Evolutionary conservation across 73 alveolate species (phyloP).

Genomic region (Uronychia setigera): DNA sequence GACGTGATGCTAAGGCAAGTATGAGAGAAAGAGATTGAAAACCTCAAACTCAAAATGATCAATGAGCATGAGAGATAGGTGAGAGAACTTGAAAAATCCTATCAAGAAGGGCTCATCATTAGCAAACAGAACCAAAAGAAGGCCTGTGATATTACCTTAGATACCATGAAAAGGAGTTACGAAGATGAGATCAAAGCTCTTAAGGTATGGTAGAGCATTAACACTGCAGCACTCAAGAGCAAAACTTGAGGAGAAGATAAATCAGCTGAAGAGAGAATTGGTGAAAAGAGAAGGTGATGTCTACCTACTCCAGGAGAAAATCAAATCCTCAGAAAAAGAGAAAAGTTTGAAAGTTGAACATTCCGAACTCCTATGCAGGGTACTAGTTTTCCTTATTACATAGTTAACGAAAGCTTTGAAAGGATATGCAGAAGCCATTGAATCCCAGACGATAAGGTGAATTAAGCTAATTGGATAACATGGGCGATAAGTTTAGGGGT

Average conservation of each 20-base stretch:
- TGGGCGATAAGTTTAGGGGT: no score
- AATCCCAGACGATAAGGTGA: no score
- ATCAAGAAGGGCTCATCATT: slow-evolving; percentile 18
- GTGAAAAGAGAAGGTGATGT: slow-evolving; percentile 56
- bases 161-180: slow-evolving; percentile 38
- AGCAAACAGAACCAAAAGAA: slow-evolving; percentile 36
- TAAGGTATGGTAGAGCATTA: not conserved
- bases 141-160: slow-evolving; percentile 50
- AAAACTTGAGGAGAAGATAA: slow-evolving; percentile 40
- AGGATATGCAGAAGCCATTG: no score
- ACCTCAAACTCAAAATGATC: slow-evolving; percentile 8
- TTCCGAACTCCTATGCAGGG: slow-evolving; percentile 37
- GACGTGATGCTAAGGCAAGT: no score
- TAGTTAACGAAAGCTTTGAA: no score
- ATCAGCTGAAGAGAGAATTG: slow-evolving; percentile 28
- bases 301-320: slow-evolving; percentile 34
- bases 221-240: not conserved
- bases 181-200: slow-evolving; percentile 44
- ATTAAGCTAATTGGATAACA: no score
- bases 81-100: slow-evolving; percentile 31
- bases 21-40: slow-evolving; percentile 38
- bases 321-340: slow-evolving; percentile 45
- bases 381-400: no score
- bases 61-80: slow-evolving; percentile 36
- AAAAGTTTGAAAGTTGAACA: slow-evolving; percentile 49